These are phyloP conservation scores for Rhododendron griersonianum DNA, from an alignment of 148 eudicot genomes.

Conservation along the genomic window DNA sequence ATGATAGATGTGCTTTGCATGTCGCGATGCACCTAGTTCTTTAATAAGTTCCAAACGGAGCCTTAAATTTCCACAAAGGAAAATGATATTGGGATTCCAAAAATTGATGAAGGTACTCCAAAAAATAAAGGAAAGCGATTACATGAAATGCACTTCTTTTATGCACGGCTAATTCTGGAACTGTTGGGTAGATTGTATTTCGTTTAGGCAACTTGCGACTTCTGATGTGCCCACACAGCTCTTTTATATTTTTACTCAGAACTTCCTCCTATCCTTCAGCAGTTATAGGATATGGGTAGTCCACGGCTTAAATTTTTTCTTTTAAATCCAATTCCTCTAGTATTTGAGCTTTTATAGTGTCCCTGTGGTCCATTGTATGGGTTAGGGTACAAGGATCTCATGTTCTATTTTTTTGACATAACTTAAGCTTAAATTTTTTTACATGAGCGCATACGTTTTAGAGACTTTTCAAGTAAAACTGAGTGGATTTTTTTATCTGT, in stretches of 20 bases:
- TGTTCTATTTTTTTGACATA: not conserved
- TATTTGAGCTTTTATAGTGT: not conserved
- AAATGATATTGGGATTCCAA: no score
- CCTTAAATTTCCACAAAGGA: no score
- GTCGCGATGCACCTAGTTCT: no score
- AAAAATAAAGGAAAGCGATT: no score
- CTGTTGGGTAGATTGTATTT: not conserved
- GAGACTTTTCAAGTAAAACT: not conserved
- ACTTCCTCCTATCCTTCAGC: not conserved
- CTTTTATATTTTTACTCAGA: not conserved
- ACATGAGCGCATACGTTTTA: not conserved
- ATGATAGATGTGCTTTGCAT: no score
- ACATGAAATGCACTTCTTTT: no score
- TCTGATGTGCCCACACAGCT: not conserved
- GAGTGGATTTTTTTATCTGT: not conserved
- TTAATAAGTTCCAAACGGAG: no score
- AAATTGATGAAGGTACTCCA: no score
- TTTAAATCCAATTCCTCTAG: not conserved
- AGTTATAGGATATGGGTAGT: not conserved
- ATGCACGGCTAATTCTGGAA: no score
- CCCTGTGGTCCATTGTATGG: not conserved
- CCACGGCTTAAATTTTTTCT: not conserved
- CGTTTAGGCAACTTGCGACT: not conserved
- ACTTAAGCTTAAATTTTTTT: not conserved
- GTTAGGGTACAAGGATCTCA: not conserved